Evolutionary conservation across 2,329 filamentous ascomycete species (phyloP).

Genomic region (Colletotrichum magnum): DNA sequence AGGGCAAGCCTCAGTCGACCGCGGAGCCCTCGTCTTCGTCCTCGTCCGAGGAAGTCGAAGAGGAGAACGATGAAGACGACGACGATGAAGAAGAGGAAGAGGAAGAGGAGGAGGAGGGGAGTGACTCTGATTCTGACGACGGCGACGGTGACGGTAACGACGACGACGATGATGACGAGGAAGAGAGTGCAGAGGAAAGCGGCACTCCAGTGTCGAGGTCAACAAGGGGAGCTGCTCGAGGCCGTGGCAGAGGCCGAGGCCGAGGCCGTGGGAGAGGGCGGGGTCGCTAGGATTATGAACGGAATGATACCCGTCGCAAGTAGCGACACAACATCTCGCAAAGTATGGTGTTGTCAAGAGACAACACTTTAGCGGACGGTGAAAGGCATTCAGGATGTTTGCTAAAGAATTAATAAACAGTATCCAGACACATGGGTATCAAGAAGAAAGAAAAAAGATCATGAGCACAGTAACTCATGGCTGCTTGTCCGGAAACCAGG

Average conservation of each 20-base stretch:
- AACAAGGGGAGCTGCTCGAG: constrained; percentile 53
- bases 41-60: constrained; percentile 5
- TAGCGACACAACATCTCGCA: constrained; percentile 6
- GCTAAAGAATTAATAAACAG: not conserved
- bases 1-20: constrained; percentile 33
- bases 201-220: constrained; percentile 56
- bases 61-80: constrained; percentile 11
- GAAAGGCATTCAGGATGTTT: not conserved
- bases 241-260: constrained; percentile 52
- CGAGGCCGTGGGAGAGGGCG: constrained; percentile 43
- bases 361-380: not conserved
- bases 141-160: constrained; percentile 17
- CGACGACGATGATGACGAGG: constrained; percentile 44
- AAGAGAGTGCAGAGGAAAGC: constrained; percentile 53
- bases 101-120: constrained; percentile 37
- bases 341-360: not conserved
- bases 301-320: constrained; percentile 36
- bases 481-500: constrained; percentile 10
- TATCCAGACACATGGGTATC: constrained; percentile 34
- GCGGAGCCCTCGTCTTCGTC: constrained; percentile 40
- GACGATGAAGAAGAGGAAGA: constrained; percentile 45
- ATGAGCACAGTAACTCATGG: constrained; percentile 1
- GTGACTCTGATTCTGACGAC: constrained; percentile 49
- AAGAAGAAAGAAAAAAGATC: constrained; percentile 13
- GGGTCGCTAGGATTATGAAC: constrained; percentile 22